Conservation (phyloP, 257 asterid genomes). For the Solanum lycopersicoides region DNA sequence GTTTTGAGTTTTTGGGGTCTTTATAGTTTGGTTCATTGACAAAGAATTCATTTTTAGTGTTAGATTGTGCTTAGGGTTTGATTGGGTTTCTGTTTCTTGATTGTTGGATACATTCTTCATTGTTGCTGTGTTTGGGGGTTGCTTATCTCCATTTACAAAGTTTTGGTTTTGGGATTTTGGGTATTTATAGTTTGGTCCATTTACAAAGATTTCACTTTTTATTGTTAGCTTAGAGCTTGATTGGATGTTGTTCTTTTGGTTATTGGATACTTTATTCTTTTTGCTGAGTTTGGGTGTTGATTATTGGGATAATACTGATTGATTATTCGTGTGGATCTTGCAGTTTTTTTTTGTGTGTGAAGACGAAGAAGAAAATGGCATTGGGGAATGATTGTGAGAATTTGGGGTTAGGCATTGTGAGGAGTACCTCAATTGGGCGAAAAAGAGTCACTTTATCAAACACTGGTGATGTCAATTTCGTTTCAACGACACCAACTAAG, state of each 20-base stretch:
- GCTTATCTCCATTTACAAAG: background rate
- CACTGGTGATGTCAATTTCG: background rate
- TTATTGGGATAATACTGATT: background rate
- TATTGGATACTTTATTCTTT: background rate
- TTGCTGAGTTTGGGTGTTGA: background rate
- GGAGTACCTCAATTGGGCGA: constrained; percentile 50
- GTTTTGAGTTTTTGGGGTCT: background rate
- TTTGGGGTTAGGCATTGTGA: constrained; percentile 28
- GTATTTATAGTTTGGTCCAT: background rate
- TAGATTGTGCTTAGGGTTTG: background rate
- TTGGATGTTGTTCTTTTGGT: too few relatives aligned
- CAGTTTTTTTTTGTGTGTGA: background rate
- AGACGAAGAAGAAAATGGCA: constrained; percentile 4
- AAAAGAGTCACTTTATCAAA: constrained; percentile 34
- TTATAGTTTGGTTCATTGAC: background rate
- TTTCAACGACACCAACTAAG: constrained; percentile 12
- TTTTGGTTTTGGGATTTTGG: background rate
- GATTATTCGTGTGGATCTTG: constrained; percentile 2
- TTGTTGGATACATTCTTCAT: background rate
- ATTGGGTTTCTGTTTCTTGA: background rate
- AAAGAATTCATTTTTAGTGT: background rate
- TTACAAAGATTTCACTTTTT: background rate
- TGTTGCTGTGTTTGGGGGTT: background rate
- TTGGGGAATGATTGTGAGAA: constrained; percentile 6
- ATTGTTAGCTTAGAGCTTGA: background rate